phyloP scores from a whole-genome alignment of 2,329 filamentous ascomycete species.

The Cadophora sp. region DNA sequence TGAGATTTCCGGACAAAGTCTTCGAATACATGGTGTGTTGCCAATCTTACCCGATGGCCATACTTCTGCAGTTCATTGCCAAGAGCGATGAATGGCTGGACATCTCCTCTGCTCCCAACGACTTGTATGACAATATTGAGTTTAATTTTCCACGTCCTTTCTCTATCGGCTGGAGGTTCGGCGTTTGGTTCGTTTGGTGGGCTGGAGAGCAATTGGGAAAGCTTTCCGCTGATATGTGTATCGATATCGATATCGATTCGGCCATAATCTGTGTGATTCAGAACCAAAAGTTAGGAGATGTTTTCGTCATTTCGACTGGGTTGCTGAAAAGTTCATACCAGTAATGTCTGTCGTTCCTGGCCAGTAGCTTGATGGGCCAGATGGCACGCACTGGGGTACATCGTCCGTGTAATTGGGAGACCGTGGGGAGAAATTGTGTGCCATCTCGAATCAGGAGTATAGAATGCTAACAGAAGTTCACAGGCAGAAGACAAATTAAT shows the following conservation, averaged over 20 bases:
- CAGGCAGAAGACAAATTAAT: no score
- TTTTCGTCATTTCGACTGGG: neutral
- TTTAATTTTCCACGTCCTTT: neutral
- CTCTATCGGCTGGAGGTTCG: neutral
- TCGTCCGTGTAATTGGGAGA: neutral
- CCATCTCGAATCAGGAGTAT: no score
- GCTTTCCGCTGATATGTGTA: neutral
- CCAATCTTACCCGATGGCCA: neutral
- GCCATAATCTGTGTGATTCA: neutral
- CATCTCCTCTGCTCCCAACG: constrained; percentile 57
- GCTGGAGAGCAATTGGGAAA: neutral
- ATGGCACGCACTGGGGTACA: neutral
- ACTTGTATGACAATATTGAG: neutral
- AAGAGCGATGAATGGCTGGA: constrained; percentile 75
- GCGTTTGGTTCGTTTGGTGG: neutral
- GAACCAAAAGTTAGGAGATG: neutral
- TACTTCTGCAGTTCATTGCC: constrained; percentile 51
- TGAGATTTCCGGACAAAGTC: neutral
- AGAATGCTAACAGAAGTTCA: no score
- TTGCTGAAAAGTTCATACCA: neutral
- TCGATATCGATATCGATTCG: neutral
- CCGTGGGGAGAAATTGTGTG: no score
- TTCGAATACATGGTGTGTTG: neutral
- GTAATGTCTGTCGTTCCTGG: neutral
- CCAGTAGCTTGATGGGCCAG: neutral